Evolutionary conservation across 306 rosid species (phyloP), one percentile per base, ranked within the genome.

Genomic region (Citrullus colocynthis): DNA sequence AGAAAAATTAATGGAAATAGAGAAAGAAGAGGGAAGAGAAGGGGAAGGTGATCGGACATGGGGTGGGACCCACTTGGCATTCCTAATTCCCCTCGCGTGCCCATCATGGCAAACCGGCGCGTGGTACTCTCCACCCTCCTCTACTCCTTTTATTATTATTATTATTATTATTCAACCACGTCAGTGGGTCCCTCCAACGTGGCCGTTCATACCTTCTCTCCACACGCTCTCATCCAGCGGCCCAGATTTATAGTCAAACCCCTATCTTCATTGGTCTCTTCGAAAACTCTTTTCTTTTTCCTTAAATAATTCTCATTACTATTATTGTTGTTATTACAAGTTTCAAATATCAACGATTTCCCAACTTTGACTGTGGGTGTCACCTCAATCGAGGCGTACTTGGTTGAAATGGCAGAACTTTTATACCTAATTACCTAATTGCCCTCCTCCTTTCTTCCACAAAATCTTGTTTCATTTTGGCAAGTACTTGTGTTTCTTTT

Each of bases 331-430:
- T 32, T 6, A 34, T 15, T 30, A 42, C 10, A 20, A 58, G 9
- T 60, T 61, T 75, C 8, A 34, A 32, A 74, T 49, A 57, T 45
- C 57, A 70, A 65, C 77, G 75, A 65, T 76, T 82, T 81, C 85
- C 83, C 67, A 83, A 77, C 85, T 91, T 93, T 93, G 98, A 91
- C 96, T 62, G 82, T 85, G 72, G 57, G 13, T 85, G 91, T 91
- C 96, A 87, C 96, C 75, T 87, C 96, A 86, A 82, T 86, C 91
- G 86, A 91, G 97, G 85, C 85, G 85, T 85, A 75, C 87, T 84
- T 88, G 83, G 83, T 88, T 87, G 93, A 93, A 89, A 82, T 45
- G 74, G 70, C 83, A 21, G 85, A 80, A 24, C 21, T 45, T 70
- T 12, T 12, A 21, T n/a, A 2, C 6, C 20, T 6, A 70, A 12